Evolutionary conservation across 345 rosid species (phyloP), one percentile per base, ranked within the genome.

Genomic region (Arabidopsis arenosa): DNA sequence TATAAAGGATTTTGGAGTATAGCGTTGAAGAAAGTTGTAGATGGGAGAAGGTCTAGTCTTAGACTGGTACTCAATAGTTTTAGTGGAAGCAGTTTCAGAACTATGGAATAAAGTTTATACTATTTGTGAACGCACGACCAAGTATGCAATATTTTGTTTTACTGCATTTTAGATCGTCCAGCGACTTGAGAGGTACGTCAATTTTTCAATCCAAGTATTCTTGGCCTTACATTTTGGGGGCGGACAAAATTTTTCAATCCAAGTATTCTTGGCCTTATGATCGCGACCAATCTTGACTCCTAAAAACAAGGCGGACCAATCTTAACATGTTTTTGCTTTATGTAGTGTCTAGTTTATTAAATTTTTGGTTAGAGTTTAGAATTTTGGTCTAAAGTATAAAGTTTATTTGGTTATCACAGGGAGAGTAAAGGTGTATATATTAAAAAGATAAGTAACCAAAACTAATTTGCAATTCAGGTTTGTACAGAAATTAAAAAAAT

Each of bases 1-100:
- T 77, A 75, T 33, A 55, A 23, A 11, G 58, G 80, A 81, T 45
- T 14, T 55, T 41, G 54, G 48, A 63, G 41, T 58, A 57, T 26
- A 44, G 66, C 60, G 66, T 75, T 57, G 73, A 66, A 66, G 73
- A 66, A 66, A 66, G 51, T 74, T 17, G 60, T 59, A n/a, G 39
- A 45, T 45, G 63, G 70, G 73, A 57, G 48, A 73, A 64, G 26
- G 79, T 58, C 79, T 75, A 60, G 68, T 67, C 63, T 67, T 75
- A 75, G 79, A 40, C 35, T 67, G 79, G 73, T 75, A 75, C 79
- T 67, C 74, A 41, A 2, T 32, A 36, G 54, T 75, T n/a, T n/a
- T 67, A 75, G 68, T 75, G 73, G 79, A 67, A 67, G 67, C 66
- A 56, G 78, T 72, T 66, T 44, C 18, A 41, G 4, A 37, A 58